phyloP scores from a whole-genome alignment of 2,329 filamentous ascomycete genomes.

The Penicillium crustosum region DNA sequence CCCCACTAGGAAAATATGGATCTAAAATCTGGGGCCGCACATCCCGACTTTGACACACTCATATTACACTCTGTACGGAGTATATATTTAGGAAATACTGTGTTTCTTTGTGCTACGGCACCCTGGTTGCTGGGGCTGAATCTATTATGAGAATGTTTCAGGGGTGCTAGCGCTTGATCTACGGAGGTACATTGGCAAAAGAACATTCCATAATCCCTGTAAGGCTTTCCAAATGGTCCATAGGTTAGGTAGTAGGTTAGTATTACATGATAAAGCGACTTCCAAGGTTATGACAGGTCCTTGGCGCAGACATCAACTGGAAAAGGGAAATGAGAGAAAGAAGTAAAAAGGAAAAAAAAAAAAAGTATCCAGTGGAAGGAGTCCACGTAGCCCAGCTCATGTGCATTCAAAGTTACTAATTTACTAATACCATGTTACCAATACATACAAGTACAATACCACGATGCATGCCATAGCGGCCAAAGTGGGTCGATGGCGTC shows the following conservation, averaged over 20 bases:
- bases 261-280: neutral
- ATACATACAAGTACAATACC: constrained; percentile 10
- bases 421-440: neutral
- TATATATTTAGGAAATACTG: neutral
- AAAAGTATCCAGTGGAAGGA: constrained; percentile 2
- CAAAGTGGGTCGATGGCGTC: constrained; percentile 23
- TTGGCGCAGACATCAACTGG: neutral
- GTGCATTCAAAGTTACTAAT: neutral
- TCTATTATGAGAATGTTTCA: neutral
- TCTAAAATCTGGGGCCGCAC: constrained; percentile 30
- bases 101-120: neutral
- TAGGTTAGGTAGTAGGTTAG: no score
- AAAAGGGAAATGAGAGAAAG: neutral
- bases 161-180: constrained; percentile 8
- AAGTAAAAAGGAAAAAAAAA: neutral
- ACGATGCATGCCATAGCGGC: constrained; percentile 22
- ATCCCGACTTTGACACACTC: constrained; percentile 22
- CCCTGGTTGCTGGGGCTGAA: constrained; percentile 8
- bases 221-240: neutral
- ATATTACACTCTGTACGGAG: neutral
- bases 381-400: neutral
- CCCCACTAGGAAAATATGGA: constrained; percentile 23
- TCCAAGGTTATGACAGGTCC: neutral
- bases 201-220: constrained; percentile 28
- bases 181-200: constrained; percentile 10